A percentile compares a stretch with the other conserved stretches of the same genome.
phyloP scores from a whole-genome alignment of 768 basidiomycete genomes.

The Pholiota molesta region DNA sequence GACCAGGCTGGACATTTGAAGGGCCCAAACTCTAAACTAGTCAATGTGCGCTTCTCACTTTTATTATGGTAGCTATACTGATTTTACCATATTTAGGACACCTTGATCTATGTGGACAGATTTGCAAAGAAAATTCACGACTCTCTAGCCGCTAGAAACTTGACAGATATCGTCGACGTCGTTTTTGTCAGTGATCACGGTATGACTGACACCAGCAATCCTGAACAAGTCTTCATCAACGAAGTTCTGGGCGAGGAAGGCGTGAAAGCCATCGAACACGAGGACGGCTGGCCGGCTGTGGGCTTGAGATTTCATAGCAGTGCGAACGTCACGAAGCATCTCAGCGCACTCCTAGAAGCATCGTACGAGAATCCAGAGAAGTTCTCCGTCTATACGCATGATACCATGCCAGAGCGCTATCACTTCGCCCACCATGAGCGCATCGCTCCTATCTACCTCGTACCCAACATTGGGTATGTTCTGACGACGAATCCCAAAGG shows the following conservation, averaged over 20 bases:
- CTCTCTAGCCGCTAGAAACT: slow-evolving; percentile 67
- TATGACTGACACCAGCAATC: slow-evolving; percentile 89
- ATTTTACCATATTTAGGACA: slow-evolving; percentile 44
- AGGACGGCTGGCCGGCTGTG: slow-evolving; percentile 91
- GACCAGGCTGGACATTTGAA: slow-evolving; percentile 83
- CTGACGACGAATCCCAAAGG: slow-evolving; percentile 70
- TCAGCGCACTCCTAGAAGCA: slow-evolving; percentile 56
- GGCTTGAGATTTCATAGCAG: slow-evolving; percentile 73
- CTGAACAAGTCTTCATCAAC: slow-evolving; percentile 77
- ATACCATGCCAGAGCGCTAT: slow-evolving; percentile 81
- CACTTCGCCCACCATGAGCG: slow-evolving; percentile 75
- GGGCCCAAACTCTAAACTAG: slow-evolving; percentile 68
- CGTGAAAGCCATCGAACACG: slow-evolving; percentile 62
- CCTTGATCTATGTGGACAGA: slow-evolving; percentile 66
- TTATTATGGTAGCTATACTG: not conserved
- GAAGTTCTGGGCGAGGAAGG: slow-evolving; percentile 75
- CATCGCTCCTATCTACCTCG: slow-evolving; percentile 87
- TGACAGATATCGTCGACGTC: slow-evolving; percentile 83
- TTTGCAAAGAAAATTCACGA: slow-evolving; percentile 75
- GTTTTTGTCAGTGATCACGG: slow-evolving; percentile 91
- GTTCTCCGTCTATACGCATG: slow-evolving; percentile 78
- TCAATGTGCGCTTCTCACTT: slow-evolving; percentile 58
- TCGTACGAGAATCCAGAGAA: slow-evolving; percentile 58
- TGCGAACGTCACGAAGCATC: slow-evolving; percentile 59
- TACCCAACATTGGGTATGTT: slow-evolving; percentile 81